These are phyloP conservation scores for Xylaria sp. DNA, from an alignment of 2,329 filamentous ascomycete genomes.

Conservation along the genomic window DNA sequence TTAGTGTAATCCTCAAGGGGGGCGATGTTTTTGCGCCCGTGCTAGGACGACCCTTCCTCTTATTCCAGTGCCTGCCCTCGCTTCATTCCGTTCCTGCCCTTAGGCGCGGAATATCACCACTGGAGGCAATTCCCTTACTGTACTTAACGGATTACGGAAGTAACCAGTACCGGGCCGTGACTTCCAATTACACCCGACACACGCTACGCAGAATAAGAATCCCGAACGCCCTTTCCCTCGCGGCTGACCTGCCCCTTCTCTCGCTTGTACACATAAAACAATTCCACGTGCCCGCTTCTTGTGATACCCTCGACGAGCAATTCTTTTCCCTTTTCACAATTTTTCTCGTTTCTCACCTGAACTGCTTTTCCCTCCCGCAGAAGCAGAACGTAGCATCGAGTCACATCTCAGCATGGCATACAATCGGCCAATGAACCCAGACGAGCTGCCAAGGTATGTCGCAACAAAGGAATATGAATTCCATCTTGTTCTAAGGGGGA, in stretches of 20 bases:
- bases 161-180: no score
- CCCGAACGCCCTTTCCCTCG: background rate
- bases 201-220: no score
- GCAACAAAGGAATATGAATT: background rate
- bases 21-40: background rate
- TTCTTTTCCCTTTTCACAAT: background rate
- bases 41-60: background rate
- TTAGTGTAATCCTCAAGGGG: no score
- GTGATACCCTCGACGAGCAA: background rate
- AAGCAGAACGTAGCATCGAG: constrained; percentile 2
- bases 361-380: background rate
- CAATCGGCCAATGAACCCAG: constrained; percentile 87
- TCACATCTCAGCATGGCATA: constrained; percentile 67
- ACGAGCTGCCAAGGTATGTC: constrained; percentile 84
- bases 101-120: no score
- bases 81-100: no score
- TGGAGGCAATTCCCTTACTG: no score
- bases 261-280: background rate
- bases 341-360: background rate
- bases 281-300: background rate
- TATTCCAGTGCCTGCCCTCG: no score
- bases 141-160: no score
- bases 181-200: no score
- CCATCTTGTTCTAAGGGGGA: no score
- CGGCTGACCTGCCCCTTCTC: constrained; percentile 8